Base-by-base conservation (phyloP, 2,329 filamentous ascomycete genomes). In the Tolypocladium cylindrosporum region DNA sequence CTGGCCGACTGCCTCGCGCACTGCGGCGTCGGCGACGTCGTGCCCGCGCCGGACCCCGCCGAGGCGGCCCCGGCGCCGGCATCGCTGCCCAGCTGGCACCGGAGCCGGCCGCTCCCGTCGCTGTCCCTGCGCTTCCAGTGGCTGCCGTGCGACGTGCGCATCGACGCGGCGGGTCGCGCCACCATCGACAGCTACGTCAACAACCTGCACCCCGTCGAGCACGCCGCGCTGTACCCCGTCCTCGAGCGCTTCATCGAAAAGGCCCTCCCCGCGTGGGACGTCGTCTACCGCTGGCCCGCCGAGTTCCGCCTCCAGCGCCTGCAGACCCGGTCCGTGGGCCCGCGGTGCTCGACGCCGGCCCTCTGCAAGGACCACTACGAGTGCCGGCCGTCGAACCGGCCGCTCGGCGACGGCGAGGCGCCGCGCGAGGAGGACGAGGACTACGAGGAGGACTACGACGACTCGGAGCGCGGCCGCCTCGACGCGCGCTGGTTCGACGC, bases 161-260 rank as follows among this genome's bases (percentile, higher is more conserved):
- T 80, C 50, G 65, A 68, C 1, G 67, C 69, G 1, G 66, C 72
- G 10, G 69, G 67, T 3, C 64, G 60, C 5, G 69, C 73, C 13
- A 72, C 66, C 19, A 76, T 83, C 34, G 70, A 70, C 3, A 79
- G 76, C 61, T 82, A 83, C 62, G 74, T 82, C 66, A 82, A 82
- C 65, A 82, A 81, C 61, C 64, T 81, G 1, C 78, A 82, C 60
- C 80, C 80, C 0, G 34, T 59, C 1, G 55, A 70, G 2, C 70
- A 79, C 52, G 61, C 62, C 10, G 60, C 57, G 3, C 65, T 80
- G 0, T 80, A 79, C 57, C 59, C 58, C 1, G 62, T 75, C 3
- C 65, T 80, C 13, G 75, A 79, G 56, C 60, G 70, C 31, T 67
- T 79, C 31, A 70, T 79, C n/a, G 64, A 69, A 19, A 67, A 67